Evolutionary conservation across 306 rosid genomes (phyloP).

Genomic region (Potentilla sterilis): DNA sequence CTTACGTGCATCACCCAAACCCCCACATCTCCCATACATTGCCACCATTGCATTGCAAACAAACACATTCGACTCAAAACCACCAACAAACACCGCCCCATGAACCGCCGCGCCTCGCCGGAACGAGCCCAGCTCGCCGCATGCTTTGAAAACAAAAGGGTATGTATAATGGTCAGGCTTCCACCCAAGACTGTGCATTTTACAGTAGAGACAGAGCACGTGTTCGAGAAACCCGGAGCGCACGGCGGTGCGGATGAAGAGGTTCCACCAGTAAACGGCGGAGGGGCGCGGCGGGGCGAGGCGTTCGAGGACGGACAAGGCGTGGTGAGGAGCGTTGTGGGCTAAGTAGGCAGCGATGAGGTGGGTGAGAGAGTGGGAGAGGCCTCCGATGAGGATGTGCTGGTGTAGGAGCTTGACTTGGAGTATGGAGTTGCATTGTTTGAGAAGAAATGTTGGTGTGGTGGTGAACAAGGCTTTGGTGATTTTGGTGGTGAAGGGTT

Average conservation of each 20-base stretch:
- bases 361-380: slow-evolving; percentile 15
- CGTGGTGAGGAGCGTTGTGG: slow-evolving; percentile 33
- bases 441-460: slow-evolving; percentile 23
- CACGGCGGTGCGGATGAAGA: slow-evolving; percentile 50
- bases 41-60: slow-evolving; percentile 73
- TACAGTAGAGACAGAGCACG: slow-evolving; percentile 40
- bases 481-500: neutral
- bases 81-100: slow-evolving; percentile 36
- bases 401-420: slow-evolving; percentile 52
- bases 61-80: slow-evolving; percentile 62
- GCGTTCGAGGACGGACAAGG: slow-evolving; percentile 44
- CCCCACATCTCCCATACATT: no score
- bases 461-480: slow-evolving; percentile 16
- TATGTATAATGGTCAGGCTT: slow-evolving; percentile 66
- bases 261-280: slow-evolving; percentile 76
- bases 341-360: slow-evolving; percentile 52
- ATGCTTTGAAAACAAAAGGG: slow-evolving; percentile 74
- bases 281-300: slow-evolving; percentile 47
- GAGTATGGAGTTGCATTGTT: slow-evolving; percentile 40
- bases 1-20: no score
- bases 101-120: slow-evolving; percentile 51
- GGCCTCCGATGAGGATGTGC: slow-evolving; percentile 43
- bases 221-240: slow-evolving; percentile 28
- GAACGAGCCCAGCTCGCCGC: slow-evolving; percentile 44
- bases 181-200: slow-evolving; percentile 63